phyloP scores from a whole-genome alignment of 2,329 filamentous ascomycete species.

The Grosmannia serpens region DNA sequence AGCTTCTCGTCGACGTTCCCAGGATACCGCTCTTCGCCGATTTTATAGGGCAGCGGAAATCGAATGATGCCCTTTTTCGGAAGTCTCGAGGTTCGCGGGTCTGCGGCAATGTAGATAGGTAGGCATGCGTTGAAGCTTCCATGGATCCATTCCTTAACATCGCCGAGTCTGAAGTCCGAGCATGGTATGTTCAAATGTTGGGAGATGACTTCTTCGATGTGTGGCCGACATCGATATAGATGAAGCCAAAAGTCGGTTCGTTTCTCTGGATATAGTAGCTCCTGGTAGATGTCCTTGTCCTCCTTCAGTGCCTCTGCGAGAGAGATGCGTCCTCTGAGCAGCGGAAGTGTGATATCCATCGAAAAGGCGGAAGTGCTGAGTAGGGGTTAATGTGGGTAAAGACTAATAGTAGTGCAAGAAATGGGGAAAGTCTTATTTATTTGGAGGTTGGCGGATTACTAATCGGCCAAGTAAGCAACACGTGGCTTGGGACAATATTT shows the following conservation, averaged over 20 bases:
- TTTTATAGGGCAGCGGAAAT: slow-evolving; percentile 18
- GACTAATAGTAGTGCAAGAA: no score
- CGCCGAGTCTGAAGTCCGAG: not conserved
- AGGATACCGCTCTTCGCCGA: slow-evolving; percentile 21
- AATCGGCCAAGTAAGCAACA: no score
- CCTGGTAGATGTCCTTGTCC: not conserved
- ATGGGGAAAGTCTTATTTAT: no score
- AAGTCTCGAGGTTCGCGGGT: not conserved
- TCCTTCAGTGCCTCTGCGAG: not conserved
- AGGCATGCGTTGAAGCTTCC: slow-evolving; percentile 26
- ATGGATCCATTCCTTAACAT: slow-evolving; percentile 17
- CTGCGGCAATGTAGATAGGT: slow-evolving; percentile 20
- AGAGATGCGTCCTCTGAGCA: not conserved
- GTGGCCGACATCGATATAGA: not conserved
- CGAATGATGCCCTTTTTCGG: not conserved
- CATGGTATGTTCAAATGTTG: not conserved
- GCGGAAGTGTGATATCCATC: not conserved
- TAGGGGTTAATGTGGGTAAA: no score
- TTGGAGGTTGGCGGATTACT: no score
- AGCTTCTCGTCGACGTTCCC: slow-evolving; percentile 28
- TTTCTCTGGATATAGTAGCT: not conserved
- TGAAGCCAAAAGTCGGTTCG: not conserved
- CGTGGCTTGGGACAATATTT: no score
- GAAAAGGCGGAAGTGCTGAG: no score
- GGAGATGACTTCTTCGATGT: not conserved